These are phyloP conservation scores for Artemisia argyi DNA, from an alignment of 129 eudicot species.

Conservation along the genomic window DNA sequence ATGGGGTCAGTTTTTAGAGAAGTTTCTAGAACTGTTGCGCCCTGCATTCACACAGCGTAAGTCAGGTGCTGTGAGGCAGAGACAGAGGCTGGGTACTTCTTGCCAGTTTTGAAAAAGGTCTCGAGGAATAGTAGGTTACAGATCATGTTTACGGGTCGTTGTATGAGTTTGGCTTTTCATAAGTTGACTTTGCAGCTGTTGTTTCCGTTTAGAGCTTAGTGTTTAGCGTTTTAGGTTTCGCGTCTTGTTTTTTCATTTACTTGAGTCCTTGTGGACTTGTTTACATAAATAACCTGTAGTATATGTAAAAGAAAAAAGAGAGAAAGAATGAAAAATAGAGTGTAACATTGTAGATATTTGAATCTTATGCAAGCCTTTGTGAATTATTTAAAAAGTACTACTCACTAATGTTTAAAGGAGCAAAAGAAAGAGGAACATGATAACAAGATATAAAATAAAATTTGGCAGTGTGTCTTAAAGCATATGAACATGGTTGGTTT, in stretches of 20 bases:
- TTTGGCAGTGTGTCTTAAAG: conserved; percentile 7
- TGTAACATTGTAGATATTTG: conserved; percentile 45
- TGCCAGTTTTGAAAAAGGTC: conserved; percentile 82
- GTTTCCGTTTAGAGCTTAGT: conserved; percentile 27
- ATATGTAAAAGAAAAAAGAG: conserved; percentile 26
- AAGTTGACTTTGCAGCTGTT: conserved; percentile 28
- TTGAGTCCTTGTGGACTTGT: conserved; percentile 55
- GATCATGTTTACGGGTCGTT: conserved; percentile 19
- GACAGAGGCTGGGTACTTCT: conserved; percentile 95
- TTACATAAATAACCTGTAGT: conserved; percentile 75
- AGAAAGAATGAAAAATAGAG: conserved; percentile 19
- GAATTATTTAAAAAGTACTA: background rate
- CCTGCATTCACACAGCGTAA: conserved; percentile 56
- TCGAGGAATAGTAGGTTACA: conserved; percentile 5
- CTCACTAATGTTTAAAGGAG: background rate
- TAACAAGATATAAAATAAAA: background rate
- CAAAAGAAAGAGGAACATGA: background rate
- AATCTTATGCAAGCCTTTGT: conserved; percentile 9
- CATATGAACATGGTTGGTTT: conserved; percentile 26
- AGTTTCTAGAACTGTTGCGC: conserved; percentile 60
- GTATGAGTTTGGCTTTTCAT: conserved; percentile 38
- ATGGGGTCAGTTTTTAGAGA: conserved; percentile 77
- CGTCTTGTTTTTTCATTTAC: conserved; percentile 20
- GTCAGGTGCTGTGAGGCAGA: conserved; percentile 50
- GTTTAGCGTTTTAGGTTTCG: conserved; percentile 19